Conservation (phyloP, 768 basidiomycete genomes). For the Tricholoma terreum region DNA sequence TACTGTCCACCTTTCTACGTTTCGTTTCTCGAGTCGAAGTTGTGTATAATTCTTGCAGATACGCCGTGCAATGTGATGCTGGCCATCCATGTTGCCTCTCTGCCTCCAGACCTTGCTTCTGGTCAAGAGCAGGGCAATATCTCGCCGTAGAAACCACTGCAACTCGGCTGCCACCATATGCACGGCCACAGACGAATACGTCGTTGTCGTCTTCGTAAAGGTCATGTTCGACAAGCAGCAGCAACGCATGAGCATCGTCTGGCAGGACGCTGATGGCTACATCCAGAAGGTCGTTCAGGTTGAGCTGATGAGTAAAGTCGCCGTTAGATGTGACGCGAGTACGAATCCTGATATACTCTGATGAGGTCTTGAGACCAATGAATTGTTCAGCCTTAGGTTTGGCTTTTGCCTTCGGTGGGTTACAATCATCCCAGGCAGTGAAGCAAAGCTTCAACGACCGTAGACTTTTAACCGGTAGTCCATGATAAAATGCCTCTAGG, state of each 20-base stretch:
- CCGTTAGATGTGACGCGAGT: constrained; percentile 25
- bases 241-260: constrained; percentile 32
- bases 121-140: constrained; percentile 32
- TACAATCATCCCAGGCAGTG: constrained; percentile 22
- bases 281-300: constrained; percentile 36
- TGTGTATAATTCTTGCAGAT: constrained; percentile 19
- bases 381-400: constrained; percentile 18
- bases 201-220: constrained; percentile 35
- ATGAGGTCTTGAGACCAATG: constrained; percentile 27
- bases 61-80: constrained; percentile 30
- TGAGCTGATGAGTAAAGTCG: constrained; percentile 29
- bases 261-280: constrained; percentile 32
- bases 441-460: constrained; percentile 18
- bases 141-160: constrained; percentile 35
- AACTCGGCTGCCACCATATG: constrained; percentile 38
- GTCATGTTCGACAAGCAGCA: constrained; percentile 33
- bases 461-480: constrained; percentile 26
- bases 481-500: constrained; percentile 32
- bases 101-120: constrained; percentile 18
- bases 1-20: background rate
- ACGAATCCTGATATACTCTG: constrained; percentile 33
- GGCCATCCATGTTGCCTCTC: constrained; percentile 36
- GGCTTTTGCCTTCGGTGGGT: constrained; percentile 8
- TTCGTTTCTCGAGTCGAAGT: constrained; percentile 16
- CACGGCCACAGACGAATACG: constrained; percentile 36